Evolutionary conservation across 1,139 yeast genomes (phyloP).

Genomic region (Arxiozyma slooffiae): DNA sequence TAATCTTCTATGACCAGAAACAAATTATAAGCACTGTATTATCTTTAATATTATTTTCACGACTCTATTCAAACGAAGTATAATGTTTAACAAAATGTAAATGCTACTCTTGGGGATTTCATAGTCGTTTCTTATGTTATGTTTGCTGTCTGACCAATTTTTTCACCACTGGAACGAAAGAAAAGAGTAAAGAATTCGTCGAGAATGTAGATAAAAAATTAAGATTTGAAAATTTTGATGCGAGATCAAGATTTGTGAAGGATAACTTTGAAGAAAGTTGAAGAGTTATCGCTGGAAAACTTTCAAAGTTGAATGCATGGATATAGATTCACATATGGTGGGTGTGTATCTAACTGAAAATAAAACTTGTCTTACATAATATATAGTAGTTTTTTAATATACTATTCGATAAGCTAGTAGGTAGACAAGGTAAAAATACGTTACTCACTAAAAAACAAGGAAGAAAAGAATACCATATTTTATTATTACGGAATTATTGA

Average conservation of each 20-base stretch:
- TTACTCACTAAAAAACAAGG: background rate
- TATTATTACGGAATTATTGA: background rate
- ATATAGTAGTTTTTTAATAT: background rate
- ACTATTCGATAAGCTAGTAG: too few relatives aligned
- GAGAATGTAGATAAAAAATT: background rate
- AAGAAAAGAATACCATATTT: background rate
- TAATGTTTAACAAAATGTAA: background rate
- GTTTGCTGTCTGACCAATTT: background rate
- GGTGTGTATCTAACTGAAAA: background rate
- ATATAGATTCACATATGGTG: background rate
- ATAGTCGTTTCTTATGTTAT: background rate
- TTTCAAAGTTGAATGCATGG: background rate
- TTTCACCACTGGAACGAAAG: background rate
- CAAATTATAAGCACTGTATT: too few relatives aligned
- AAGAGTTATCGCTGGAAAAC: background rate
- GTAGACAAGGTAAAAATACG: background rate
- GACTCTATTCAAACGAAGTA: background rate
- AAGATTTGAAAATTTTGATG: background rate
- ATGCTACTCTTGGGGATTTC: background rate
- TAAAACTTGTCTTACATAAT: too few relatives aligned
- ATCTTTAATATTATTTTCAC: background rate
- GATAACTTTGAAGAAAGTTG: too few relatives aligned
- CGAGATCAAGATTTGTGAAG: background rate
- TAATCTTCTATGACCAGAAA: too few relatives aligned
- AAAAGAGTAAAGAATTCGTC: background rate